phyloP scores from a whole-genome alignment of 2,329 filamentous ascomycete species.

The Aspergillus sp. region DNA sequence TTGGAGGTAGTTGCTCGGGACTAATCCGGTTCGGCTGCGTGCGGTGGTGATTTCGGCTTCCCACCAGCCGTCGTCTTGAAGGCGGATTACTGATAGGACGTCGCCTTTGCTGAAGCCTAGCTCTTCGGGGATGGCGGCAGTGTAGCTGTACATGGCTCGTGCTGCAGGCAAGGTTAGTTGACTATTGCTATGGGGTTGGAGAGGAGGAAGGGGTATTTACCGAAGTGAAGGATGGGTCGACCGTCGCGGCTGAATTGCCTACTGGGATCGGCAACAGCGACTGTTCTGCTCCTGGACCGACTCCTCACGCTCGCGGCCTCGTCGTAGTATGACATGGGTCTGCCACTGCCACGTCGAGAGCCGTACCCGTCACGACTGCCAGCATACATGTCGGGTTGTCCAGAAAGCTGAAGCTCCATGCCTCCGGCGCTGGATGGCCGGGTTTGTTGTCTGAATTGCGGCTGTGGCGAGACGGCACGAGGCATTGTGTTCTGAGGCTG shows the following conservation, averaged over 20 bases:
- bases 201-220: slow-evolving; percentile 60
- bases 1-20: slow-evolving; percentile 69
- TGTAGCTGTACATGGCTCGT: slow-evolving; percentile 90
- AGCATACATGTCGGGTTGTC: slow-evolving; percentile 60
- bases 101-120: slow-evolving; percentile 91
- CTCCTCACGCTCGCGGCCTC: slow-evolving; percentile 52
- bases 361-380: slow-evolving; percentile 35
- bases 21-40: slow-evolving; percentile 55
- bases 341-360: slow-evolving; percentile 43
- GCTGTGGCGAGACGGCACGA: slow-evolving; percentile 55
- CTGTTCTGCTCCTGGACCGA: slow-evolving; percentile 73
- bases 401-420: slow-evolving; percentile 71
- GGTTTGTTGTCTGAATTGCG: slow-evolving; percentile 52
- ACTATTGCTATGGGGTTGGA: neutral
- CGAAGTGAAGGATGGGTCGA: slow-evolving; percentile 85
- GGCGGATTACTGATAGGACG: slow-evolving; percentile 78
- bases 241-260: slow-evolving; percentile 83
- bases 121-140: slow-evolving; percentile 92
- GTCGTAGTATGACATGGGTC: slow-evolving; percentile 54
- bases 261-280: slow-evolving; percentile 70
- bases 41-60: slow-evolving; percentile 82
- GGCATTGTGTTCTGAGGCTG: slow-evolving; percentile 38
- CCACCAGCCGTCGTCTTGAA: slow-evolving; percentile 99
- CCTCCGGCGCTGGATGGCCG: slow-evolving; percentile 53
- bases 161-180: slow-evolving; percentile 56